Evolutionary conservation across 2,329 filamentous ascomycete genomes (phyloP), one percentile per base, ranked within the genome.

Genomic region (Corinectria fuckeliana): DNA sequence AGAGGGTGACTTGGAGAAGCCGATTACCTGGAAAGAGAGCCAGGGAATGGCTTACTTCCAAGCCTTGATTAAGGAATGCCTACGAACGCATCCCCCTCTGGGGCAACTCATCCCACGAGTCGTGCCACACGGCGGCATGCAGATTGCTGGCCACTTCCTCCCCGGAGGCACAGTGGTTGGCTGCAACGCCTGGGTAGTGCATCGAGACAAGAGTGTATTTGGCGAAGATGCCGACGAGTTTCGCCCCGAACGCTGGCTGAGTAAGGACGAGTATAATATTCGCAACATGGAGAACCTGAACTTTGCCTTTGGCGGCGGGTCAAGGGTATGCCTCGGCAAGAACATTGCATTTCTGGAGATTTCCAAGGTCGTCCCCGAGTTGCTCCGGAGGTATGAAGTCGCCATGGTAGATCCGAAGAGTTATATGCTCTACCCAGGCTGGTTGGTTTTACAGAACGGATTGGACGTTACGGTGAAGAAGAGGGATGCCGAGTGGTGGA

Each of bases 11-110:
- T n/a, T n/a, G n/a, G n/a, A n/a, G n/a, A n/a, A n/a, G n/a, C n/a
- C n/a, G n/a, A n/a, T n/a, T n/a, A 84, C 42, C 88, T 92, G 75
- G 83, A 81, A 28, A 88, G 91, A 72, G 84, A 84, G 48, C 80
- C n/a, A n/a, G n/a, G n/a, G n/a, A n/a, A n/a, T 94, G 1, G 85
- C 86, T 0, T 94, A 93, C 73, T 84, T 94, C 9, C 88, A 92
- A 67, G 91, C 91, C 2, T 87, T 87, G 51, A 83, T 94, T 68
- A 91, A 93, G 70, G 91, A 95, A 74, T 85, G 88, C 5, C 90
- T 93, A 76, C 85, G 91, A 18, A 71, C 91, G 58, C 89, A 93
- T 72, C 91, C 91, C 0, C 89, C 91, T 0, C 83, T 88, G 0
- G 91, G 90, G 0, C 77, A 93, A 3, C 86, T 88, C 1, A 80